phyloP scores from a whole-genome alignment of 805 yeast species.

The Yarrowia divulgata region DNA sequence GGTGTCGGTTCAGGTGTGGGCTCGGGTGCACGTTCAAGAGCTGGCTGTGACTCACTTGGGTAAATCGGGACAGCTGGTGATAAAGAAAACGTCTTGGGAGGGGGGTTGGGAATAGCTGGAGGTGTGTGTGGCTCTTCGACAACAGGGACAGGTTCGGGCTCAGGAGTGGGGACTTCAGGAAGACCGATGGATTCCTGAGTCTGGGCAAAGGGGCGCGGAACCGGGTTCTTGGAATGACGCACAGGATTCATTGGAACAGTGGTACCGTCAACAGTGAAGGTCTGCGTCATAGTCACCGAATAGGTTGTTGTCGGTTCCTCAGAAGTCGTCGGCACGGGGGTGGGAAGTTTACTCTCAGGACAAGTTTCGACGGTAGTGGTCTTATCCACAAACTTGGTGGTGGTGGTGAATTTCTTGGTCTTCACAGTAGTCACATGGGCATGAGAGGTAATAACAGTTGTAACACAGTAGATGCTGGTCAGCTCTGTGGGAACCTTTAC shows the following conservation, averaged over 20 bases:
- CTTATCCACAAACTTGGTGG: constrained; percentile 5
- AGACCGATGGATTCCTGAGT: background rate
- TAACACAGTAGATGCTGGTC: constrained; percentile 5
- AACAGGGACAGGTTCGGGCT: background rate
- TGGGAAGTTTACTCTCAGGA: constrained; percentile 5
- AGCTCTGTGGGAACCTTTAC: constrained; percentile 8
- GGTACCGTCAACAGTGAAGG: background rate
- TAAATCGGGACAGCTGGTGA: background rate
- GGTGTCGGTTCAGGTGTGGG: background rate
- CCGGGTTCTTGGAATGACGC: background rate
- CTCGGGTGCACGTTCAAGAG: background rate
- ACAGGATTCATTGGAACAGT: background rate
- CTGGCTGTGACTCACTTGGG: background rate
- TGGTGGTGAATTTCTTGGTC: background rate
- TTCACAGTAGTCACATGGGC: background rate
- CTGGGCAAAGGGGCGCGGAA: constrained; percentile 1
- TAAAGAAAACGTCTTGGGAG: background rate
- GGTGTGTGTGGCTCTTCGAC: background rate
- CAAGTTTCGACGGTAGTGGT: constrained; percentile 21
- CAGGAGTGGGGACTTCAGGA: background rate
- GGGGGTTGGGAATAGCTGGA: background rate
- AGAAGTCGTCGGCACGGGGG: background rate
- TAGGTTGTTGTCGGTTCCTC: background rate
- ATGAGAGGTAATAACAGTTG: background rate
- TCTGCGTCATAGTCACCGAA: constrained; percentile 1